Evolutionary conservation across 2,329 filamentous ascomycete species (phyloP).

Genomic region (Acrodontium crateriforme): DNA sequence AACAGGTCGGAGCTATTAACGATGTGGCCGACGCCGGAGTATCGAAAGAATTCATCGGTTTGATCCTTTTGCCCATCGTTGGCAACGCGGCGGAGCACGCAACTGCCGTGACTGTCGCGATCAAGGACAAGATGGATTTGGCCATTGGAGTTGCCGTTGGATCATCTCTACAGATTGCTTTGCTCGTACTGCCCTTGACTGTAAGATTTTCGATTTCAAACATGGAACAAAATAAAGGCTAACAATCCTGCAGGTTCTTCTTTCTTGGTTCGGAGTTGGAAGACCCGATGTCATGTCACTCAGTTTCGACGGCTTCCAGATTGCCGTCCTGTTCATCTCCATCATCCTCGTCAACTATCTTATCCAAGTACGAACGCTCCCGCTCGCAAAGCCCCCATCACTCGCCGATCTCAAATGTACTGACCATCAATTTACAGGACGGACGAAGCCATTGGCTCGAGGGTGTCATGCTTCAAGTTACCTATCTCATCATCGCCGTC

Average conservation of each 20-base stretch:
- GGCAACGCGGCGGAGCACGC: slow-evolving; percentile 54
- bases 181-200: slow-evolving; percentile 46
- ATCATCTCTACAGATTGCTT: slow-evolving; percentile 50
- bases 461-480: slow-evolving; percentile 44
- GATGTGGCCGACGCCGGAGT: slow-evolving; percentile 36
- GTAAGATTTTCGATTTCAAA: too few species aligned
- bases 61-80: slow-evolving; percentile 52
- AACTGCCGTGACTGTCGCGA: slow-evolving; percentile 45
- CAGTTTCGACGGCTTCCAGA: slow-evolving; percentile 79
- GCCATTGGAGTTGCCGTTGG: slow-evolving; percentile 53
- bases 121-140: slow-evolving; percentile 57
- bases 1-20: slow-evolving; percentile 44
- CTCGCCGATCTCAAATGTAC: neutral
- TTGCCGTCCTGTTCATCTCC: slow-evolving; percentile 47
- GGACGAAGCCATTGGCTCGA: slow-evolving; percentile 40
- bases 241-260: too few species aligned
- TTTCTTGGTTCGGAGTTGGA: slow-evolving; percentile 45
- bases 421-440: slow-evolving; percentile 22
- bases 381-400: neutral
- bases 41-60: slow-evolving; percentile 47
- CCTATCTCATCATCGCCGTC: slow-evolving; percentile 49
- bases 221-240: too few species aligned
- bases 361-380: slow-evolving; percentile 42
- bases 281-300: slow-evolving; percentile 46
- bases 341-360: slow-evolving; percentile 48